Conservation (phyloP, 2,329 filamentous ascomycete genomes). For the Fusarium brevicatenulatum region DNA sequence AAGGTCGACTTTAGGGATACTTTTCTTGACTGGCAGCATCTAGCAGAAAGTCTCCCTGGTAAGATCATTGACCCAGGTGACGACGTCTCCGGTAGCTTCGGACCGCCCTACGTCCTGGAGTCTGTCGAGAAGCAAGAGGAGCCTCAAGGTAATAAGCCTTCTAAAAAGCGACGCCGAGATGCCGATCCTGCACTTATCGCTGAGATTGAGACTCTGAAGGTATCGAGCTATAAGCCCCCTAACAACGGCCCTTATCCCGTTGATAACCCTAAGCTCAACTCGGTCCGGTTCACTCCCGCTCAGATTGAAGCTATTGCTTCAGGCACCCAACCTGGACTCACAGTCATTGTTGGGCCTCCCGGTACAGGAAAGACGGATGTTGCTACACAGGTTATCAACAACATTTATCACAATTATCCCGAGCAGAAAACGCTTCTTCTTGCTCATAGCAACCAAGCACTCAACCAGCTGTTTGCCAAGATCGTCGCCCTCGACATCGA, state of each 20-base stretch:
- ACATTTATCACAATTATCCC: constrained; percentile 98
- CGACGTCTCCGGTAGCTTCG: constrained; percentile 77
- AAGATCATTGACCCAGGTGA: constrained; percentile 84
- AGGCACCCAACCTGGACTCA: constrained; percentile 92
- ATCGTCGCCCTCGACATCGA: constrained; percentile 97
- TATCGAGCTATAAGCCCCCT: constrained; percentile 88
- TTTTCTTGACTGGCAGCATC: constrained; percentile 94
- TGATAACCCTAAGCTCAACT: constrained; percentile 83
- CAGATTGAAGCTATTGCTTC: constrained; percentile 94
- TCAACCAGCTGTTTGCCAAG: constrained; percentile 98
- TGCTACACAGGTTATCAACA: constrained; percentile 97
- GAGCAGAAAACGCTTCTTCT: constrained; percentile 90
- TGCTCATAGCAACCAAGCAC: constrained; percentile 96
- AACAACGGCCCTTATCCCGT: constrained; percentile 91
- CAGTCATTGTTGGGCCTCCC: constrained; percentile 92
- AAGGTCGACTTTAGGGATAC: constrained; percentile 93
- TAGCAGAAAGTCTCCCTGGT: constrained; percentile 88
- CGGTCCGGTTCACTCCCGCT: constrained; percentile 86
- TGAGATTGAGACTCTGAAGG: constrained; percentile 75
- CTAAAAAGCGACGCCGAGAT: constrained; percentile 89
- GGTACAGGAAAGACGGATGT: constrained; percentile 99
- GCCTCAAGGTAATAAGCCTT: constrained; percentile 65
- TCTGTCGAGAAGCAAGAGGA: constrained; percentile 65
- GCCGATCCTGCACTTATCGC: constrained; percentile 72
- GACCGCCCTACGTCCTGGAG: constrained; percentile 88